A percentile compares a stretch with the other conserved stretches of the same genome.
Evolutionary conservation across 331 rosid species (phyloP).

Genomic region (Acacia pycnantha): DNA sequence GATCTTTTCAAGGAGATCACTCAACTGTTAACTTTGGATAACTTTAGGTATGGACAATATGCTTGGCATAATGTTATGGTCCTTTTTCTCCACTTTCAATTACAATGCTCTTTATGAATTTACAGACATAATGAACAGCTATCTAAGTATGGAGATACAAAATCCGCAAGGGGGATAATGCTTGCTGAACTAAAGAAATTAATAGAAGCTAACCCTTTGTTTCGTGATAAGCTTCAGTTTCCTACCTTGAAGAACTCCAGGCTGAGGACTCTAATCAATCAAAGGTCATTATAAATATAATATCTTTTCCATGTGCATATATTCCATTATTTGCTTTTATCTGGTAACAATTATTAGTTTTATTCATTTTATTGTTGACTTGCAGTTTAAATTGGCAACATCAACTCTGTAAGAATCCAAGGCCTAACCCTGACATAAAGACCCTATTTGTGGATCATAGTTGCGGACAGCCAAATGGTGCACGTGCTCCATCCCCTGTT

Average conservation of each 20-base stretch:
- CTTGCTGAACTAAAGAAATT: conserved; percentile 92
- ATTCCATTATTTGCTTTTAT: conserved; percentile 4
- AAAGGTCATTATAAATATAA: conserved; percentile 59
- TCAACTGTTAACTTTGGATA: conserved; percentile 86
- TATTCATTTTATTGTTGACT: conserved; percentile 21
- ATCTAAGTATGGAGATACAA: conserved; percentile 95
- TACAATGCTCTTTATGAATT: conserved; percentile 18
- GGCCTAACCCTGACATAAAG: conserved; percentile 98
- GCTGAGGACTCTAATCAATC: conserved; percentile 92
- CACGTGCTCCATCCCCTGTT: conserved; percentile 97
- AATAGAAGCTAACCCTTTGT: conserved; percentile 94
- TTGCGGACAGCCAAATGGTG: conserved; percentile 98
- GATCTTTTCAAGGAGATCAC: conserved; percentile 97
- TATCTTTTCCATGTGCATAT: conserved; percentile 6
- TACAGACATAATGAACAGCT: conserved; percentile 95
- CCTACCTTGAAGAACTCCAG: conserved; percentile 95
- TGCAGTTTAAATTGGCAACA: conserved; percentile 99
- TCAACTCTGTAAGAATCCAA: conserved; percentile 98
- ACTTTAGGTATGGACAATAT: conserved; percentile 70
- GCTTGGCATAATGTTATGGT: conserved; percentile 21
- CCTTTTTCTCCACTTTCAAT: background rate
- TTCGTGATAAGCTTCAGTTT: conserved; percentile 97
- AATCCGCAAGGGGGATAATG: conserved; percentile 96
- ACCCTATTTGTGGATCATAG: conserved; percentile 97
- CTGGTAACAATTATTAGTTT: conserved; percentile 12